Evolutionary conservation across 2,329 filamentous ascomycete species (phyloP).

Genomic region (Aschersonia sp.): DNA sequence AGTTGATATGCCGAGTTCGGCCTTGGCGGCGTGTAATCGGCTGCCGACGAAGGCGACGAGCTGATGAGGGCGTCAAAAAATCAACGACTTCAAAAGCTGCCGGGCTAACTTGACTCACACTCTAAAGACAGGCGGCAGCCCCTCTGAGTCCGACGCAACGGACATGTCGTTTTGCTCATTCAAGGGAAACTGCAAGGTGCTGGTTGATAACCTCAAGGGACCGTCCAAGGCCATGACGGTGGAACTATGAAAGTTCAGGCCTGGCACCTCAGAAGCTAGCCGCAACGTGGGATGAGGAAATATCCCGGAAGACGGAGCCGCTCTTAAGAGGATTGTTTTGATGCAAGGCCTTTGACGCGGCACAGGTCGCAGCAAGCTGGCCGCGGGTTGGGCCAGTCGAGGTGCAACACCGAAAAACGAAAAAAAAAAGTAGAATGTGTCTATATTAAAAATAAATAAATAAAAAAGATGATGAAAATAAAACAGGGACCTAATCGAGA

Average conservation of each 20-base stretch:
- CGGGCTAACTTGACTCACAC: conserved; percentile 25
- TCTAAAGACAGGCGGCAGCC: conserved; percentile 31
- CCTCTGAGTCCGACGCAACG: conserved; percentile 35
- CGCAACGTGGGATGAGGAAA: neutral
- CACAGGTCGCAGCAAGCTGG: no score
- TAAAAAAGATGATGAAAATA: no score
- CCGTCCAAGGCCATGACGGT: conserved; percentile 26
- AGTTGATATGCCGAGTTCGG: conserved; percentile 34
- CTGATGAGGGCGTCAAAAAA: conserved; percentile 8
- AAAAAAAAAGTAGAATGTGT: no score
- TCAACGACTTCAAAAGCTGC: conserved; percentile 1
- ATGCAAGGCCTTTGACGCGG: no score
- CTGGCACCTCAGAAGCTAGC: neutral
- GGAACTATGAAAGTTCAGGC: neutral
- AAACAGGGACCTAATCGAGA: no score
- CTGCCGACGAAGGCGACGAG: conserved; percentile 19
- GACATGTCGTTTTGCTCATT: conserved; percentile 37
- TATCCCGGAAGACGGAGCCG: no score
- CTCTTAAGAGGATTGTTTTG: no score
- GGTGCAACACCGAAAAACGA: no score
- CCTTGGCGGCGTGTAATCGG: conserved; percentile 33
- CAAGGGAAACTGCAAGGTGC: conserved; percentile 24
- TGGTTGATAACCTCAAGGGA: conserved; percentile 47
- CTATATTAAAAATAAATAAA: no score
- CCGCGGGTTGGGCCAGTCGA: no score